Evolutionary conservation across 1,284 basidiomycete species (phyloP), one percentile per base, ranked within the genome.

Genomic region (Sanghuangporus weigelae): DNA sequence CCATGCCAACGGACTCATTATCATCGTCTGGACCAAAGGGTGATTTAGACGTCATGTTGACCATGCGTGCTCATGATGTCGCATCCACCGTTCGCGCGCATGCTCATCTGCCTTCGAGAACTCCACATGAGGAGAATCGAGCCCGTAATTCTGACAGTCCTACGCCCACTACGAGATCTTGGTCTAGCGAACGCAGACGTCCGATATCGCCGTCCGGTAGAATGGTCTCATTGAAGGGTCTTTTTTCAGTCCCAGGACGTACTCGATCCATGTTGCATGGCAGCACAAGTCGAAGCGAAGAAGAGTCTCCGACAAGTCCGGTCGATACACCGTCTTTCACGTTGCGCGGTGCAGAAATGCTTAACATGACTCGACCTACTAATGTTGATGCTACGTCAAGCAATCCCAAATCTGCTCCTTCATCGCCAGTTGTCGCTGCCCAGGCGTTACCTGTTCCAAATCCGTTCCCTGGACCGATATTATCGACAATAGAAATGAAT

Each of bases 11-110:
- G 0, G 75, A 75, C 42, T 77, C 26, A 69, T 77, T 16, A 76
- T 77, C 38, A 75, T 74, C 12, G 74, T 81, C 53, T 44, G 89
- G 89, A 65, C 89, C 89, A 21, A 79, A 84, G 59, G 89, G 89
- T 4, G 89, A 91, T 70, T 81, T 91, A 77, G 89, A 91, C 71
- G 89, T 90, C 57, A 87, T 90, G 82, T 77, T 91, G 38, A 87
- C 87, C n/a, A 88, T 91, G 78, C 85, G 85, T 46, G 81, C 83
- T 26, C 87, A 87, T 67, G 83, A 82, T 14, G 76, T 84, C 46
- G 76, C 82, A 57, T 67, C 72, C 4, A 67, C 71, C n/a, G 67
- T 70, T 55, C 71, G 74, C 31, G 70, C 73, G 57, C 65, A 76
- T 61, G 53, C 71, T 53, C 68, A 59, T 59, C 60, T 40, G 63